A percentile compares a stretch with the other conserved stretches of the same genome.
These are phyloP conservation scores for Candida pseudofarinosa DNA, from an alignment of 805 yeast species.

Conservation along the genomic window DNA sequence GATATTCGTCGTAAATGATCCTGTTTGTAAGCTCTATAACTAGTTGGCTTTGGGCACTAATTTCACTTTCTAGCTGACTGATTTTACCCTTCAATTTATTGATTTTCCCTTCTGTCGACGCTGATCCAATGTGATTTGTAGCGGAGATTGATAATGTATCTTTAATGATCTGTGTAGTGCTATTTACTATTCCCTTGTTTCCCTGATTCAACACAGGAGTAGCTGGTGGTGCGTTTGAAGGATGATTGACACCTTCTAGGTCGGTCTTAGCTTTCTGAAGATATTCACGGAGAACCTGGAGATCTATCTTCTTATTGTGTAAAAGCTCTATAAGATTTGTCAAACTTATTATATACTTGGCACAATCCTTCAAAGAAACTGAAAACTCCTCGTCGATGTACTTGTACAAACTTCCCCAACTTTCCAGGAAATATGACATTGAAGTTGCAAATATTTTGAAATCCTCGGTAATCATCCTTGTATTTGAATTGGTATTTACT, in stretches of 20 bases:
- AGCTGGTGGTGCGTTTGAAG: constrained; percentile 23
- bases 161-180: constrained; percentile 42
- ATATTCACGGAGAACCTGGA: constrained; percentile 81
- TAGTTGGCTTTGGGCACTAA: constrained; percentile 38
- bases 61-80: constrained; percentile 43
- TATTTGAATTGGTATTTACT: background rate
- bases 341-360: constrained; percentile 54
- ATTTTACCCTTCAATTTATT: constrained; percentile 40
- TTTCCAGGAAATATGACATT: constrained; percentile 33
- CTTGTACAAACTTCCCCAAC: constrained; percentile 39
- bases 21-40: constrained; percentile 45
- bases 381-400: constrained; percentile 75
- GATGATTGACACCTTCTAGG: constrained; percentile 31
- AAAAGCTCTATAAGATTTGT: constrained; percentile 69
- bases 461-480: constrained; percentile 14
- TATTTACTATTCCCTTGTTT: constrained; percentile 35
- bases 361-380: constrained; percentile 79
- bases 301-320: constrained; percentile 88
- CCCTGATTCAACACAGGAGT: constrained; percentile 23
- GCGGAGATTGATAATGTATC: constrained; percentile 51
- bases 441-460: constrained; percentile 36
- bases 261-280: constrained; percentile 68
- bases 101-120: constrained; percentile 42
- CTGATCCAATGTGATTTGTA: constrained; percentile 35
- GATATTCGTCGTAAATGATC: constrained; percentile 48